Evolutionary conservation across 2,329 filamentous ascomycete species (phyloP).

Genomic region (Ophiosphaerella narmari): DNA sequence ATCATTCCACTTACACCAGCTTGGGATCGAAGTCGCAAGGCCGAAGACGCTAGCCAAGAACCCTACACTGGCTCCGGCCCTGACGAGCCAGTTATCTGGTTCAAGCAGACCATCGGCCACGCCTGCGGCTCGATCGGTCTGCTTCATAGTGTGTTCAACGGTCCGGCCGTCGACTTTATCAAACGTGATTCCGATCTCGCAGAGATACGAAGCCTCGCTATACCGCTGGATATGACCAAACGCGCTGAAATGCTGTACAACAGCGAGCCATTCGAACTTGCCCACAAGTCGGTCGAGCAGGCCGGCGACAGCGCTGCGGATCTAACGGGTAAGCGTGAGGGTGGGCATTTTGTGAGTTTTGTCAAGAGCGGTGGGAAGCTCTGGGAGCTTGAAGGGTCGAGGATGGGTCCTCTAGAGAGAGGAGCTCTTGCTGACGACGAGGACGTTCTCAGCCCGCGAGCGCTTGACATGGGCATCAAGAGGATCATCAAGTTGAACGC

Average conservation of each 20-base stretch:
- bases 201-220: constrained; percentile 58
- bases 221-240: constrained; percentile 65
- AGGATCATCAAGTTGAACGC: constrained; percentile 60
- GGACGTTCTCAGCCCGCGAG: constrained; percentile 65
- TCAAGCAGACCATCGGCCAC: constrained; percentile 59
- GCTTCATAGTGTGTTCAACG: constrained; percentile 57
- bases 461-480: constrained; percentile 68
- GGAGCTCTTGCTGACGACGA: constrained; percentile 47
- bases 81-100: constrained; percentile 59
- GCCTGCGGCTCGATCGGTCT: constrained; percentile 61
- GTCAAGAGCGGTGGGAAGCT: constrained; percentile 73
- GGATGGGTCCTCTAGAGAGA: constrained; percentile 73
- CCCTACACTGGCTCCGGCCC: constrained; percentile 52
- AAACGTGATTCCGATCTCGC: constrained; percentile 48
- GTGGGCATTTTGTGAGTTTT: constrained; percentile 92
- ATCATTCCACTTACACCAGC: constrained; percentile 49
- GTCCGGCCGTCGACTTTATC: constrained; percentile 48
- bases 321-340: constrained; percentile 68
- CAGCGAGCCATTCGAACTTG: constrained; percentile 70
- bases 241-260: constrained; percentile 75
- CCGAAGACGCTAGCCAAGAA: constrained; percentile 41
- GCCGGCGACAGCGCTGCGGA: too few species aligned
- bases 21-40: constrained; percentile 47
- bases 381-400: constrained; percentile 76
- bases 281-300: constrained; percentile 73